Evolutionary conservation across 352 stramenopile genomes (phyloP).

Genomic region (Globisporangium radiosum): DNA sequence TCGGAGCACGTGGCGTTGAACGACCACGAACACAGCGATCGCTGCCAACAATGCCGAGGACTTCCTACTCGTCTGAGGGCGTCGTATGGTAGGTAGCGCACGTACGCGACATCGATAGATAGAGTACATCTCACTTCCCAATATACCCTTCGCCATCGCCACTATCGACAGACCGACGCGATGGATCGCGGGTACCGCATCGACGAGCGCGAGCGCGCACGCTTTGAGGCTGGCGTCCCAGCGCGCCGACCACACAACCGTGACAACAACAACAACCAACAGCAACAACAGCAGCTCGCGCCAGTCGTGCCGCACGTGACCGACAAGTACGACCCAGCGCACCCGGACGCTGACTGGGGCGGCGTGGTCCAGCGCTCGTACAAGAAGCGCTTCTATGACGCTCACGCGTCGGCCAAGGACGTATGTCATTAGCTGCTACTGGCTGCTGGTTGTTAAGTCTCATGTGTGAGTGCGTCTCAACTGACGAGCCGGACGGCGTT

Average conservation of each 20-base stretch:
- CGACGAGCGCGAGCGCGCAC: constrained; percentile 25
- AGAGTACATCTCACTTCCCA: background rate
- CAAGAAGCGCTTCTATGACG: constrained; percentile 58
- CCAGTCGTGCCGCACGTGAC: constrained; percentile 37
- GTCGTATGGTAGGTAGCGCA: too few relatives aligned
- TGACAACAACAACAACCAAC: constrained; percentile 9
- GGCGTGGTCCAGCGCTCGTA: constrained; percentile 53
- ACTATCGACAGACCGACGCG: background rate
- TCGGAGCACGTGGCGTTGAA: too few relatives aligned
- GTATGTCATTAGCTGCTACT: constrained; percentile 15
- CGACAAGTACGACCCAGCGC: constrained; percentile 69
- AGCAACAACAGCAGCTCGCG: constrained; percentile 2
- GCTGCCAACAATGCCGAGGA: too few relatives aligned
- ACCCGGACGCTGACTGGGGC: constrained; percentile 71
- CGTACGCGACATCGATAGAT: too few relatives aligned
- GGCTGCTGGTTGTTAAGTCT: too few relatives aligned
- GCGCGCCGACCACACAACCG: background rate
- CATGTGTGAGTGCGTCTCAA: background rate
- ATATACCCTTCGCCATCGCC: background rate
- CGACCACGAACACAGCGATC: too few relatives aligned
- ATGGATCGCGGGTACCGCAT: constrained; percentile 47
- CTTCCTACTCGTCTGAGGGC: too few relatives aligned
- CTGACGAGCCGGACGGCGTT: background rate
- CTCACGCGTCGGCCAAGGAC: constrained; percentile 31
- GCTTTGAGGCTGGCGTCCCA: constrained; percentile 20